Percentiles rank a stretch among this genome's conserved stretches.
phyloP scores from a whole-genome alignment of 2,329 filamentous ascomycete species.

The Trichoderma atroviride region DNA sequence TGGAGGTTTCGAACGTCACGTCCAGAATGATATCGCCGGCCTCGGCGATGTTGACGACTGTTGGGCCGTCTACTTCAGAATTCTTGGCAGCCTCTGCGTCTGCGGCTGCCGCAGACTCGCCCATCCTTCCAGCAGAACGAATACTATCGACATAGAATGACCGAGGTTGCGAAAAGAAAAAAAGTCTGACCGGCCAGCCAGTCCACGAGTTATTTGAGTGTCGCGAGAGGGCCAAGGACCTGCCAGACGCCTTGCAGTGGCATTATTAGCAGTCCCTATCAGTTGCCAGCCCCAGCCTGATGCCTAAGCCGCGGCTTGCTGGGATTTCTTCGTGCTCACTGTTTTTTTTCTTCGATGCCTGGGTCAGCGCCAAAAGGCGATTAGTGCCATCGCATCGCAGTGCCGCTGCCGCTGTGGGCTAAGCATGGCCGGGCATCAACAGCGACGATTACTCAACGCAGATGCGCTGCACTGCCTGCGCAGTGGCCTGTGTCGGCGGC shows the following conservation, averaged over 20 bases:
- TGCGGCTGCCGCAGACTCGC: conserved; percentile 28
- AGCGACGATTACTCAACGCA: background rate
- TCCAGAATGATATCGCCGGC: conserved; percentile 68
- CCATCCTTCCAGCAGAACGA: conserved; percentile 22
- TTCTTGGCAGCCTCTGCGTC: conserved; percentile 33
- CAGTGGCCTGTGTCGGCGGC: background rate
- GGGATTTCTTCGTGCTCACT: background rate
- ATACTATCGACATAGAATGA: conserved; percentile 24
- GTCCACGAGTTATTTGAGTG: conserved; percentile 5
- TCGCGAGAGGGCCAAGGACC: background rate
- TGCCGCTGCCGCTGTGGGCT: conserved; percentile 6
- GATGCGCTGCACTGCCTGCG: background rate
- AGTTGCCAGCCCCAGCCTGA: conserved; percentile 7
- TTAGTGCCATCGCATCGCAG: conserved; percentile 4
- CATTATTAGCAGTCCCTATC: conserved; percentile 2
- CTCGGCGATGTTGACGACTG: conserved; percentile 54
- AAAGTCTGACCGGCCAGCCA: background rate
- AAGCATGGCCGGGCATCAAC: background rate
- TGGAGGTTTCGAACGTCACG: conserved; percentile 65
- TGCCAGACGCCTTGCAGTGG: background rate
- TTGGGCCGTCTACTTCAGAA: conserved; percentile 36
- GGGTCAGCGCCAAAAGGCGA: conserved; percentile 3
- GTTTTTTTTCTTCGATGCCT: background rate
- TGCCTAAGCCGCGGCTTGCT: conserved; percentile 12
- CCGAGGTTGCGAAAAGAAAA: background rate